Conservation (phyloP, 257 asterid genomes). For the Verbascum thapsus region DNA sequence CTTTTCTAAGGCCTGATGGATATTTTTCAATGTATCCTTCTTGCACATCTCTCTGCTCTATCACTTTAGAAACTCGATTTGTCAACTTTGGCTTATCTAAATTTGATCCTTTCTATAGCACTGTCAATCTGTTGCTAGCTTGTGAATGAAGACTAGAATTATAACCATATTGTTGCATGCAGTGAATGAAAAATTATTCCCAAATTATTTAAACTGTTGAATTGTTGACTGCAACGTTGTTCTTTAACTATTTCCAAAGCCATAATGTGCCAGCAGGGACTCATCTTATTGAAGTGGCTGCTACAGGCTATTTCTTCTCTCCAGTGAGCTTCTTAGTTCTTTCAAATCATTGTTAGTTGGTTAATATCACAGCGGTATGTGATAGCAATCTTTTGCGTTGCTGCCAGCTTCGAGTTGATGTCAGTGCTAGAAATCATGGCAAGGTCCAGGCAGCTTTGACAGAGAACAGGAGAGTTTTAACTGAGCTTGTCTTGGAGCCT, state of each 20-base stretch:
- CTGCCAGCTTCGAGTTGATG: slow-evolving; percentile 86
- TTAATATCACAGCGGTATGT: slow-evolving; percentile 22
- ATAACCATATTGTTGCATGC: neutral
- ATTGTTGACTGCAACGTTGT: slow-evolving; percentile 24
- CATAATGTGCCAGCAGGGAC: slow-evolving; percentile 95
- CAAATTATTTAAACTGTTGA: slow-evolving; percentile 20
- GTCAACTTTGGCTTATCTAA: slow-evolving; percentile 3
- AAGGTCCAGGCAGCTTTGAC: slow-evolving; percentile 97
- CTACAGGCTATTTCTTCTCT: slow-evolving; percentile 85
- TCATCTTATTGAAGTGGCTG: slow-evolving; percentile 93
- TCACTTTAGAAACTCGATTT: slow-evolving; percentile 9
- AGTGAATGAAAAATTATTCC: slow-evolving; percentile 20
- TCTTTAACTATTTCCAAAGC: slow-evolving; percentile 67
- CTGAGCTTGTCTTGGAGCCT: slow-evolving; percentile 89
- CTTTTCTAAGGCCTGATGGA: slow-evolving; percentile 90
- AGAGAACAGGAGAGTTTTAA: slow-evolving; percentile 83
- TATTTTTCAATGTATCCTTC: slow-evolving; percentile 98
- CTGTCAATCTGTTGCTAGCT: slow-evolving; percentile 18
- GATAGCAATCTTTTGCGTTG: neutral
- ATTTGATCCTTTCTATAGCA: neutral
- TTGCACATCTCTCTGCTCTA: slow-evolving; percentile 25
- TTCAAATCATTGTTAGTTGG: slow-evolving; percentile 2
- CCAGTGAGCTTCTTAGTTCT: slow-evolving; percentile 59
- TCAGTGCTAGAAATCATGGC: slow-evolving; percentile 95
- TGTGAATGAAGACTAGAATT: slow-evolving; percentile 13